phyloP scores from a whole-genome alignment of 2,329 filamentous ascomycete species.

The Diaporthe caulivora region DNA sequence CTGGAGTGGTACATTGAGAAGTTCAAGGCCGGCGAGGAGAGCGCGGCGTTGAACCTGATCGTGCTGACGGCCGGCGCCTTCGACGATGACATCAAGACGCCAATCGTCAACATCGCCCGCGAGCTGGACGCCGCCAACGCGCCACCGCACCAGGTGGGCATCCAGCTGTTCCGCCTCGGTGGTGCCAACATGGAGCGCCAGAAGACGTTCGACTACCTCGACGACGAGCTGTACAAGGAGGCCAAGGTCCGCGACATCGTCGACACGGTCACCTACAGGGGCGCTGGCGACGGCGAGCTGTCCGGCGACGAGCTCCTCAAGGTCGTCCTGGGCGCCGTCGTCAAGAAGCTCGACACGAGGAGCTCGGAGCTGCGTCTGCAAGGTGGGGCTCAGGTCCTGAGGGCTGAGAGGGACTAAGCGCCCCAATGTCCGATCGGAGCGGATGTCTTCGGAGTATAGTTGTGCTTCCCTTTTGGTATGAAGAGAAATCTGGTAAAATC shows the following conservation, averaged over 20 bases:
- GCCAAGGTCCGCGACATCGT: constrained; percentile 39
- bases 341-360: constrained; percentile 41
- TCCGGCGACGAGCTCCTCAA: constrained; percentile 40
- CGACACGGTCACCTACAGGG: constrained; percentile 35
- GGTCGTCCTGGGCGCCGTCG: constrained; percentile 41
- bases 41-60: constrained; percentile 45
- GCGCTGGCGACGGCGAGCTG: constrained; percentile 26
- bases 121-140: constrained; percentile 38
- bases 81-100: constrained; percentile 39
- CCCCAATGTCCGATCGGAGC: too few species aligned
- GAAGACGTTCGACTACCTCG: constrained; percentile 39
- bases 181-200: constrained; percentile 33
- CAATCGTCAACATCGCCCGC: constrained; percentile 39
- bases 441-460: not conserved
- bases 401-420: constrained; percentile 30
- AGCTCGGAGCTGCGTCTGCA: constrained; percentile 31
- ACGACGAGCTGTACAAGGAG: constrained; percentile 42
- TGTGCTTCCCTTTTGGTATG: not conserved
- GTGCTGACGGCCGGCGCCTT: constrained; percentile 44
- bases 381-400: constrained; percentile 12
- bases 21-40: constrained; percentile 45
- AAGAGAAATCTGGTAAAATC: constrained; percentile 4
- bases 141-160: constrained; percentile 40
- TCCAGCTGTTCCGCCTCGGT: constrained; percentile 41
- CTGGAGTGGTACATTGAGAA: constrained; percentile 46